A percentile compares a stretch with the other conserved stretches of the same genome.
phyloP scores from a whole-genome alignment of 2,329 filamentous ascomycete species.

The Fusarium sp. region DNA sequence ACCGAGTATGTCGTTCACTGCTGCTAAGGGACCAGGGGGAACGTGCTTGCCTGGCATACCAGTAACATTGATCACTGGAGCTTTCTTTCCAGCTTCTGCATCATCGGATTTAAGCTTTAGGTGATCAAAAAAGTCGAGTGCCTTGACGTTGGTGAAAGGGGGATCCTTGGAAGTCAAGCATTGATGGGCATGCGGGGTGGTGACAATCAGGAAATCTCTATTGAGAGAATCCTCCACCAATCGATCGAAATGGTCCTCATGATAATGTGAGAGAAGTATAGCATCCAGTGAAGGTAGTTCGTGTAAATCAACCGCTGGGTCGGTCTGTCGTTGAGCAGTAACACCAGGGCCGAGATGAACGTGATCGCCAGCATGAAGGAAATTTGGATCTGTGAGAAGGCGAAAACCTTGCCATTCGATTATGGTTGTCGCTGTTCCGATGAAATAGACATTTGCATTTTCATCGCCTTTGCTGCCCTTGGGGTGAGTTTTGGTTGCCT shows the following conservation, averaged over 20 bases:
- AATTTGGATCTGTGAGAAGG: constrained; percentile 71
- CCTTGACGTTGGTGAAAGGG: constrained; percentile 65
- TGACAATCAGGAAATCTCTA: constrained; percentile 70
- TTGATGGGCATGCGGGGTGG: constrained; percentile 69
- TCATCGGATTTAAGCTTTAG: constrained; percentile 45
- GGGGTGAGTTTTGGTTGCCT: constrained; percentile 32
- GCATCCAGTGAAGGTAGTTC: constrained; percentile 69
- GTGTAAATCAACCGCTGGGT: constrained; percentile 70
- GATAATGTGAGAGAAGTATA: constrained; percentile 73
- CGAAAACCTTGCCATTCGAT: constrained; percentile 65
- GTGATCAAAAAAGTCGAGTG: constrained; percentile 67
- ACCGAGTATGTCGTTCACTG: constrained; percentile 55
- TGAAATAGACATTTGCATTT: constrained; percentile 60
- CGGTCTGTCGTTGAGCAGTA: constrained; percentile 63
- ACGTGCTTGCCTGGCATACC: constrained; percentile 75
- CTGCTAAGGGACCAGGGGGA: constrained; percentile 50
- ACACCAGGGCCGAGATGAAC: constrained; percentile 75
- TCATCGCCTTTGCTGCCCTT: constrained; percentile 22
- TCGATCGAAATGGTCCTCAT: constrained; percentile 62
- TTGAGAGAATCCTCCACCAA: constrained; percentile 54
- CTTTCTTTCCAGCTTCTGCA: constrained; percentile 45
- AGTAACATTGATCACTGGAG: constrained; percentile 61
- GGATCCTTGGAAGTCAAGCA: constrained; percentile 61
- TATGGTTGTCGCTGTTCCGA: constrained; percentile 68
- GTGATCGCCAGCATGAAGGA: constrained; percentile 73